Percentiles rank a stretch among this genome's conserved stretches.
Evolutionary conservation across 106 monocot species (phyloP).

Genomic region (Phalaenopsis aphrodite): DNA sequence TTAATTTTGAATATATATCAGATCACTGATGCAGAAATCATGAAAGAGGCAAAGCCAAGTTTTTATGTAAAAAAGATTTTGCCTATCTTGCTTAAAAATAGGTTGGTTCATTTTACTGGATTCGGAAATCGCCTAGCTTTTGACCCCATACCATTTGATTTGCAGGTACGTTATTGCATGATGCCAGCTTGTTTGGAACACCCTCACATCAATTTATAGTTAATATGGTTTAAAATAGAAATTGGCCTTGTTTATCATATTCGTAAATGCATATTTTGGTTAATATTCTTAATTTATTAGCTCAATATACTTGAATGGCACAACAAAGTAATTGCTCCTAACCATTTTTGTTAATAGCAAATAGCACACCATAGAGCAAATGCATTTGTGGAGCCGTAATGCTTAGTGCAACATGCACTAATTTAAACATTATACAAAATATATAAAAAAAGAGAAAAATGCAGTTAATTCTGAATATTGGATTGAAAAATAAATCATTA

Average conservation of each 20-base stretch:
- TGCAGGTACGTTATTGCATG: conserved; percentile 51
- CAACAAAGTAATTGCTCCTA: background rate
- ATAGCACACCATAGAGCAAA: too few species aligned
- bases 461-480: too few species aligned
- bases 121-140: conserved; percentile 96
- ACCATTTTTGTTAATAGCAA: background rate
- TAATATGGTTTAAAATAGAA: background rate
- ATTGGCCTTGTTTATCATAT: background rate
- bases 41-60: conserved; percentile 94
- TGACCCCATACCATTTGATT: conserved; percentile 80
- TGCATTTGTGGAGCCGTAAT: too few species aligned
- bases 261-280: background rate
- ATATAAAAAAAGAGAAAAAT: too few species aligned
- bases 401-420: too few species aligned
- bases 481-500: too few species aligned
- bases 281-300: background rate
- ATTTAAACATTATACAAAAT: too few species aligned
- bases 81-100: conserved; percentile 71
- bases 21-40: conserved; percentile 73
- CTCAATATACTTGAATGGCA: background rate
- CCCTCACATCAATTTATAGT: background rate
- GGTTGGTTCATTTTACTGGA: conserved; percentile 82
- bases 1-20: conserved; percentile 11
- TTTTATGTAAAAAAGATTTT: conserved; percentile 82
- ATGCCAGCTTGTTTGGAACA: background rate